Evolutionary conservation across 345 rosid species (phyloP).

Genomic region (Eucalyptus pauciflora): DNA sequence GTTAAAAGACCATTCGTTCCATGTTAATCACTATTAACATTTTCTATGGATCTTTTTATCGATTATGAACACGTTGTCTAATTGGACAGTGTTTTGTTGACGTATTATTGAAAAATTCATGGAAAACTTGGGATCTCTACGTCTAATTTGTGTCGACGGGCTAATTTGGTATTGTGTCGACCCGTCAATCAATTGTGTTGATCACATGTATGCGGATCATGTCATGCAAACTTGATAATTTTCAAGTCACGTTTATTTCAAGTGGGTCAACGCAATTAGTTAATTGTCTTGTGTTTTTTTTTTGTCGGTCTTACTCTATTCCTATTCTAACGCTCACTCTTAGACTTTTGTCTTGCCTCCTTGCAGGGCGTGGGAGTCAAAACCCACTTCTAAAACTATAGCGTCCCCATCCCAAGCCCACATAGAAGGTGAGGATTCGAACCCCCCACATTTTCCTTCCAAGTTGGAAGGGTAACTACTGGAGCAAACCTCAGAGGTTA

Average conservation of each 20-base stretch:
- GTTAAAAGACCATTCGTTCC: too few relatives aligned
- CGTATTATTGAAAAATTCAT: fast-evolving
- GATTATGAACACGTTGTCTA: neutral
- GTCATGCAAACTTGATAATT: neutral
- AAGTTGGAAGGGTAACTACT: too few relatives aligned
- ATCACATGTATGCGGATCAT: neutral
- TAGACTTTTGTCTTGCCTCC: too few relatives aligned
- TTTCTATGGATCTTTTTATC: neutral
- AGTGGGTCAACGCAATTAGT: neutral
- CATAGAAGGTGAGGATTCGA: too few relatives aligned
- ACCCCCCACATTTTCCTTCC: too few relatives aligned
- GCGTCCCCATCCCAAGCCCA: too few relatives aligned
- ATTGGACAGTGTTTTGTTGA: neutral
- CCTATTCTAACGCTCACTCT: too few relatives aligned
- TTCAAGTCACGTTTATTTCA: neutral
- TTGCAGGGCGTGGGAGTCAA: too few relatives aligned
- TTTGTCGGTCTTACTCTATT: too few relatives aligned
- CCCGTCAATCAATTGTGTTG: neutral
- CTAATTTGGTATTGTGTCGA: neutral
- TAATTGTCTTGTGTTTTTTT: neutral
- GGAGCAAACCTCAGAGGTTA: neutral
- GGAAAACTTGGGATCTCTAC: fast-evolving
- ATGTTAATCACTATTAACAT: fast-evolving
- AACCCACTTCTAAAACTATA: too few relatives aligned
- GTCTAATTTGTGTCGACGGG: neutral